Base-by-base conservation (phyloP, 2,329 filamentous ascomycete species). In the Colletotrichum karsti region DNA sequence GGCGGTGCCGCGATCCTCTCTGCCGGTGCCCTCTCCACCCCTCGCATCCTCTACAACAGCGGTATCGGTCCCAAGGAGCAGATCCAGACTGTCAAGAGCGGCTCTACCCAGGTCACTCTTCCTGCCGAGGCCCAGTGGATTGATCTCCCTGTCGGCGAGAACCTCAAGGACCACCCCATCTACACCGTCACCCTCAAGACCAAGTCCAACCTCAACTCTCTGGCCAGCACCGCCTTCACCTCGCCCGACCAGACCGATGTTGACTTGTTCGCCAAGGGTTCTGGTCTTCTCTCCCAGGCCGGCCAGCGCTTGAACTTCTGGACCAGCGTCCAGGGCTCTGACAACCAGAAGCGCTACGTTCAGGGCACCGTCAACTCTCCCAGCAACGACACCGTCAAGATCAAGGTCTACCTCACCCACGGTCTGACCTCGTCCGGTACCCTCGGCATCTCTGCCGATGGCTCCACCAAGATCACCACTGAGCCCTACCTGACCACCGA, bases 11-110 rank as follows among this genome's bases (percentile, higher is more conserved):
- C 70, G 22, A 39, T 72, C 26, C 70, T 72, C 42, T 68, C 71
- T 7, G 67, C 71, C 1, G 70, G 71, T 50, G 70, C 70, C n/a
- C 55, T 72, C 15, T 71, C 71, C 10, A 68, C 63, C 41, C 69
- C 69, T 5, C 84, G 88, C 37, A 74, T 91, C 1, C 82, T 91
- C 7, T 87, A 87, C 72, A 82, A 88, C 3, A 86, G 82, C 22
- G 88, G 88, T 28, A 80, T 91, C 33, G 88, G 88, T 1, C 83
- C 84, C 3, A 71, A 72, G 12, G 74, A 78, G 0, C 82, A 89
- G 53, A 80, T 91, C 2, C 66, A 80, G 15, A 77, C 77, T 5
- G 80, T 84, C 63, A 75, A 78, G 87, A 2, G 87, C 86, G 0
- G 87, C 20, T 57, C 62, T 9, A 12, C 53, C 12, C 57, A 51